phyloP scores from a whole-genome alignment of 1,284 basidiomycete genomes.

The Irpex sp. region DNA sequence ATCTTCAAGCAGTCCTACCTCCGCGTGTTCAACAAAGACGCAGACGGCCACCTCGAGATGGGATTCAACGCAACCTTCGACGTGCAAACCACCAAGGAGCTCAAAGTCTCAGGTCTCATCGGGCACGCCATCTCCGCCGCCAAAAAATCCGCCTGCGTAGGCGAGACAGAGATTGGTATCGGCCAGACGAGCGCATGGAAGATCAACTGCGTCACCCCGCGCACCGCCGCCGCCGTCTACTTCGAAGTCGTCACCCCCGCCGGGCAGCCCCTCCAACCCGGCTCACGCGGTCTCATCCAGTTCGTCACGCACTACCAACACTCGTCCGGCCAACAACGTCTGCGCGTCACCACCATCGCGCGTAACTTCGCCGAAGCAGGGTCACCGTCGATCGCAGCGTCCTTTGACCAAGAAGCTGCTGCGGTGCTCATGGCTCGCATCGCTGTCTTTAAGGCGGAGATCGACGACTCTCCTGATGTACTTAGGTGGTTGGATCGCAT shows the following conservation, averaged over 20 bases:
- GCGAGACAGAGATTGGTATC: slow-evolving; percentile 99
- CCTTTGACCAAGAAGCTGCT: slow-evolving; percentile 98
- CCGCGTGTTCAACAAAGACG: slow-evolving; percentile 91
- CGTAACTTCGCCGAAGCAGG: slow-evolving; percentile 97
- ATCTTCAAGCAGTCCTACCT: slow-evolving; percentile 99
- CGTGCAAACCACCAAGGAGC: slow-evolving; percentile 97
- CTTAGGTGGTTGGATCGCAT: slow-evolving; percentile 97
- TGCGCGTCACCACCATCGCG: slow-evolving; percentile 96
- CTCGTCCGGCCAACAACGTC: slow-evolving; percentile 88
- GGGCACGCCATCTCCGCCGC: slow-evolving; percentile 96
- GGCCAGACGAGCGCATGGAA: slow-evolving; percentile 99
- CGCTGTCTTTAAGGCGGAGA: slow-evolving; percentile 99
- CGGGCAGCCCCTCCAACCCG: slow-evolving; percentile 88
- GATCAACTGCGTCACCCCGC: slow-evolving; percentile 88
- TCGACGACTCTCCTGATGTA: slow-evolving; percentile 97
- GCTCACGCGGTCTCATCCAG: slow-evolving; percentile 94
- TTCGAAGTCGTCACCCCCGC: slow-evolving; percentile 99
- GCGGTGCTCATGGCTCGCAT: slow-evolving; percentile 97
- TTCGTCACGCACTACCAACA: slow-evolving; percentile 99
- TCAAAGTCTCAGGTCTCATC: slow-evolving; percentile 97
- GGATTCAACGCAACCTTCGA: slow-evolving; percentile 99
- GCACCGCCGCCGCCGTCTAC: slow-evolving; percentile 90
- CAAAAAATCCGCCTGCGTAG: slow-evolving; percentile 96
- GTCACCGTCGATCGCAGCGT: slow-evolving; percentile 87
- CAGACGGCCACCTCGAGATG: slow-evolving; percentile 91